phyloP scores from a whole-genome alignment of 108 stramenopile genomes.

The Conticribra weissflogii region DNA sequence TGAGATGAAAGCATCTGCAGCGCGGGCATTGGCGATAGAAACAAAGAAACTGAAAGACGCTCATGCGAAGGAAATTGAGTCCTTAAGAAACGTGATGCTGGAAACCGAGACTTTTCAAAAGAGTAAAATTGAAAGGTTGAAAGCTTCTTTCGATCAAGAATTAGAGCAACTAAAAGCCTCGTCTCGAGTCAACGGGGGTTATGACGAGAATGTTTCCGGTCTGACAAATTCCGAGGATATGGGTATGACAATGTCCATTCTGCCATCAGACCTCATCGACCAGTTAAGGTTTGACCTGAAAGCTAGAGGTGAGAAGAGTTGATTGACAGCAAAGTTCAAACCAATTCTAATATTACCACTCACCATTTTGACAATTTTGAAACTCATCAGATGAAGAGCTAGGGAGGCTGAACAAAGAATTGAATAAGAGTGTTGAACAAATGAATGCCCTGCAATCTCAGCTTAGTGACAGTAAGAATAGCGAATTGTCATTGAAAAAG shows the following conservation, averaged over 20 bases:
- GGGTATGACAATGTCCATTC: slow-evolving; percentile 32
- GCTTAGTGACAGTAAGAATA: slow-evolving; percentile 20
- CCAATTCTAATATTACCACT: too few species aligned
- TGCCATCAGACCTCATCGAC: slow-evolving; percentile 15
- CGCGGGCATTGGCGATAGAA: slow-evolving; percentile 1
- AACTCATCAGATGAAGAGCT: slow-evolving; percentile 24
- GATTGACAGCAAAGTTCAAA: too few species aligned
- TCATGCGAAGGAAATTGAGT: slow-evolving; percentile 9
- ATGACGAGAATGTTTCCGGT: neutral
- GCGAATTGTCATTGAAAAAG: slow-evolving; percentile 25
- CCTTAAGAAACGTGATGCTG: slow-evolving; percentile 2
- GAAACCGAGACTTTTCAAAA: slow-evolving; percentile 5
- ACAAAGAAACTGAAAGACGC: slow-evolving; percentile 10
- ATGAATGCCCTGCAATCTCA: slow-evolving; percentile 32
- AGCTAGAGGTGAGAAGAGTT: too few species aligned
- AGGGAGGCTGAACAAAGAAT: slow-evolving; percentile 20
- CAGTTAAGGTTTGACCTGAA: slow-evolving; percentile 35
- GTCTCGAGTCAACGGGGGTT: neutral
- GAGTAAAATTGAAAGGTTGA: slow-evolving; percentile 18
- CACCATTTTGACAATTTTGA: too few species aligned
- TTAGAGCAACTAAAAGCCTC: slow-evolving; percentile 13
- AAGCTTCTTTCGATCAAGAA: slow-evolving; percentile 17
- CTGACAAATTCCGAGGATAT: slow-evolving; percentile 26
- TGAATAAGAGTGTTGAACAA: slow-evolving; percentile 20
- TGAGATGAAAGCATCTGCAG: slow-evolving; percentile 30